These are phyloP conservation scores for Tolypocladium paradoxum DNA, from an alignment of 2,329 filamentous ascomycete genomes.

Conservation along the genomic window DNA sequence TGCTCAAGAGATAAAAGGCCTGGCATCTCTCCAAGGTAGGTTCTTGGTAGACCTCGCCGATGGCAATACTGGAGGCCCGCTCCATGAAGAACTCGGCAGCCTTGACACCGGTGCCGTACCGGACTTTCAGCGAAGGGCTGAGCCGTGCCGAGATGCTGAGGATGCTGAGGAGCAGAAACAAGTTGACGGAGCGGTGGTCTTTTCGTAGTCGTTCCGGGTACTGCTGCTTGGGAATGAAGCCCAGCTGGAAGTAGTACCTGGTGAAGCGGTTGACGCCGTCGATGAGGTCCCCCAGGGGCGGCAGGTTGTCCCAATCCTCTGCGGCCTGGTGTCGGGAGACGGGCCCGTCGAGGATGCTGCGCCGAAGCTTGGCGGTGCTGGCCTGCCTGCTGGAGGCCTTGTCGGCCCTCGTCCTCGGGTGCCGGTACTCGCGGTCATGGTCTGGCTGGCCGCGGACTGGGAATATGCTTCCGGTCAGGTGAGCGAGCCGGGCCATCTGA, in stretches of 20 bases:
- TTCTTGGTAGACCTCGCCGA: constrained; percentile 39
- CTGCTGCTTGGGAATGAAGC: constrained; percentile 44
- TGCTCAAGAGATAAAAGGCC: constrained; percentile 46
- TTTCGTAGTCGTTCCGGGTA: constrained; percentile 36
- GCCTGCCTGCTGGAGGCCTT: constrained; percentile 32
- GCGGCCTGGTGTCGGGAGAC: constrained; percentile 8
- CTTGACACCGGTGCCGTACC: constrained; percentile 38
- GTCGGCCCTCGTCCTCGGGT: constrained; percentile 40
- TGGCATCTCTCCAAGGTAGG: constrained; percentile 45
- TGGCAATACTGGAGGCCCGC: constrained; percentile 34
- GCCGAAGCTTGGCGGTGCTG: constrained; percentile 21
- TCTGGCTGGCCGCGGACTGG: constrained; percentile 42
- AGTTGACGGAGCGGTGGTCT: constrained; percentile 36
- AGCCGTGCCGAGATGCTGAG: constrained; percentile 46
- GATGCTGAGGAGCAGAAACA: constrained; percentile 44
- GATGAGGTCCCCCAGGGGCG: constrained; percentile 36
- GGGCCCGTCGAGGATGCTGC: constrained; percentile 20
- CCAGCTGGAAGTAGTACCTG: constrained; percentile 46
- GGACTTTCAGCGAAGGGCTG: constrained; percentile 34
- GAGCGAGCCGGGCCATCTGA: background rate
- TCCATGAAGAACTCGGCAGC: constrained; percentile 44
- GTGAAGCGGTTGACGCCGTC: constrained; percentile 44
- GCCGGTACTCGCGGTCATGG: constrained; percentile 43
- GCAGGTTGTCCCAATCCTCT: constrained; percentile 39
- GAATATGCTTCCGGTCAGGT: constrained; percentile 30